Conservation (phyloP, 139 green algal species). For the Microglena sp. region DNA sequence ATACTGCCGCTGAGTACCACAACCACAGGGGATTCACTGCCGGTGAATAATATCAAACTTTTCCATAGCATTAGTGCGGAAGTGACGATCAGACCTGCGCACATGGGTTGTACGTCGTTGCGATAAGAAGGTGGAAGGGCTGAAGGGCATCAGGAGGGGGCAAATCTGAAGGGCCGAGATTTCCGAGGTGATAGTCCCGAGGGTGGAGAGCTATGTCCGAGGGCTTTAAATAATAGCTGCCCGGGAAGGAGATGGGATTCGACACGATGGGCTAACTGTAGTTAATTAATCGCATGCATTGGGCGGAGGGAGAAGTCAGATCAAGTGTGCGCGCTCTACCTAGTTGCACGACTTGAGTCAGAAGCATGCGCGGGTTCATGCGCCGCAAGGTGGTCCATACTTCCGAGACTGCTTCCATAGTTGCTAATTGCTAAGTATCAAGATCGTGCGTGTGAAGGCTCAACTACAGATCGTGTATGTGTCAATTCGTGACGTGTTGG, state of each 20-base stretch:
- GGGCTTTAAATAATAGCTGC: not conserved
- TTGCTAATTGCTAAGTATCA: no score
- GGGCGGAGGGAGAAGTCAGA: not conserved
- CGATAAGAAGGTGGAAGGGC: not conserved
- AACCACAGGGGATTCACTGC: slow-evolving; percentile 92
- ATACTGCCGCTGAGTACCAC: slow-evolving; percentile 96
- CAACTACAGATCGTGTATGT: no score
- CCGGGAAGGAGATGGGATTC: not conserved
- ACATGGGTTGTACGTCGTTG: not conserved
- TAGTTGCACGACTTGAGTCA: slow-evolving; percentile 25
- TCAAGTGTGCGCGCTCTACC: slow-evolving; percentile 2
- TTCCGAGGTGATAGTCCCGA: not conserved
- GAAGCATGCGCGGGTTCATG: slow-evolving; percentile 24
- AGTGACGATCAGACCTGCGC: slow-evolving; percentile 86
- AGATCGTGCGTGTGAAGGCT: no score
- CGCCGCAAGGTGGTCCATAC: slow-evolving; percentile 8
- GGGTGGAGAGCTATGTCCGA: no score
- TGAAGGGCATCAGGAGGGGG: not conserved
- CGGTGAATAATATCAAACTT: slow-evolving; percentile 81
- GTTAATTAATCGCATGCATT: not conserved
- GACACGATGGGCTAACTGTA: not conserved
- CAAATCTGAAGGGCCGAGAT: not conserved
- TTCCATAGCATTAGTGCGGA: slow-evolving; percentile 98
- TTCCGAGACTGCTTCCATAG: slow-evolving; percentile 18
- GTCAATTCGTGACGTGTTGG: no score